Evolutionary conservation across 1,284 basidiomycete species (phyloP).

Genomic region (Somion occarium): DNA sequence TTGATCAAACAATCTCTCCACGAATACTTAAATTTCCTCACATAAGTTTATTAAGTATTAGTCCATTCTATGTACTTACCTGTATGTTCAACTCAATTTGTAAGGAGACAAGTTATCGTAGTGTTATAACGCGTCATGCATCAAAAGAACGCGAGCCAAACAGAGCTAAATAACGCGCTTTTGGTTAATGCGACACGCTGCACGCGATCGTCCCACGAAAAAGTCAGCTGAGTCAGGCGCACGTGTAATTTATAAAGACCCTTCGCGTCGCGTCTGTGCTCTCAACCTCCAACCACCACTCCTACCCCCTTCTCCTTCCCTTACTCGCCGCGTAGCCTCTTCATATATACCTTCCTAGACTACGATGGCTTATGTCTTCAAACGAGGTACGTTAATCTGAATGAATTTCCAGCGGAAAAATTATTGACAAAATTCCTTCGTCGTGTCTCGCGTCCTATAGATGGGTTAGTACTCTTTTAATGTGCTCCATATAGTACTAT

Average conservation of each 20-base stretch:
- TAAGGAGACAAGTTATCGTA: no score
- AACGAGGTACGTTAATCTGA: constrained; percentile 54
- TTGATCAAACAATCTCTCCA: no score
- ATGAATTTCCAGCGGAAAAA: not conserved
- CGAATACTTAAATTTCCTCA: no score
- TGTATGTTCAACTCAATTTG: no score
- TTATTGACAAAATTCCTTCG: not conserved
- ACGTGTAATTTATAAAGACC: constrained; percentile 21
- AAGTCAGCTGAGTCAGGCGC: constrained; percentile 1
- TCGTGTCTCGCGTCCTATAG: constrained; percentile 29
- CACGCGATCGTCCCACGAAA: constrained; percentile 16
- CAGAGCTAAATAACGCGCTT: constrained; percentile 13
- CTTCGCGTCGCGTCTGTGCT: constrained; percentile 23
- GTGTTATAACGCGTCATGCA: no score
- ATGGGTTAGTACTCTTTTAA: constrained; percentile 50
- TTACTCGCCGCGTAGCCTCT: constrained; percentile 6
- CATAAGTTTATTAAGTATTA: no score
- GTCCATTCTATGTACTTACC: no score
- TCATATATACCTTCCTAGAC: constrained; percentile 6
- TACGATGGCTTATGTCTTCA: constrained; percentile 66
- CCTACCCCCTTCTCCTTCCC: constrained; percentile 12
- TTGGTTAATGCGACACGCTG: not conserved
- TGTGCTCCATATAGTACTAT: constrained; percentile 22
- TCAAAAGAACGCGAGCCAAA: no score
- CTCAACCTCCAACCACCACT: constrained; percentile 30